These are phyloP conservation scores for Termitomyces sp. DNA, from an alignment of 768 basidiomycete species.

Conservation along the genomic window DNA sequence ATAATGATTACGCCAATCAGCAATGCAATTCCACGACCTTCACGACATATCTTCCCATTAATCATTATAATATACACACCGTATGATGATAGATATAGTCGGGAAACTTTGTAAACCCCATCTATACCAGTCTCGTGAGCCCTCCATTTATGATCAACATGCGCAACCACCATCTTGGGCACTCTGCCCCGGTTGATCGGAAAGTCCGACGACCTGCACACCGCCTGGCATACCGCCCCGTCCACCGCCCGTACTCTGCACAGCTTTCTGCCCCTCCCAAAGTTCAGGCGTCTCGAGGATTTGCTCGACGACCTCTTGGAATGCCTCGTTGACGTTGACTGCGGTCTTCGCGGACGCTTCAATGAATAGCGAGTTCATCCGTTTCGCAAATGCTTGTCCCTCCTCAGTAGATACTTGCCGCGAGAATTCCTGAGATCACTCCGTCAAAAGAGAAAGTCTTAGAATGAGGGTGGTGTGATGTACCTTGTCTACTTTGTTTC, in stretches of 20 bases:
- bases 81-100: neutral
- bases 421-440: constrained; percentile 68
- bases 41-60: neutral
- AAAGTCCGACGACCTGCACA: constrained; percentile 40
- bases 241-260: constrained; percentile 34
- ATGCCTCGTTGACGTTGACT: constrained; percentile 73
- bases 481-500: constrained; percentile 92
- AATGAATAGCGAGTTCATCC: constrained; percentile 83
- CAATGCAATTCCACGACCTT: no score
- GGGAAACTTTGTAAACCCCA: neutral
- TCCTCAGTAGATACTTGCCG: constrained; percentile 81
- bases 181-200: constrained; percentile 18
- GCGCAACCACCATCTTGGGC: constrained; percentile 22
- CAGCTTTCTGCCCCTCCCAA: constrained; percentile 45
- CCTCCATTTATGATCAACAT: constrained; percentile 22
- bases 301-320: constrained; percentile 69
- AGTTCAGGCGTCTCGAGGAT: constrained; percentile 83
- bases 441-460: neutral
- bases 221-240: constrained; percentile 49
- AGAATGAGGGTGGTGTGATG: neutral
- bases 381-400: constrained; percentile 73
- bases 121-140: neutral
- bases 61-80: neutral
- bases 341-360: constrained; percentile 94
- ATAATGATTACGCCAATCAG: neutral